Evolutionary conservation across 768 basidiomycete species (phyloP), one percentile per base, ranked within the genome.

Genomic region (Lyophyllum decastes): DNA sequence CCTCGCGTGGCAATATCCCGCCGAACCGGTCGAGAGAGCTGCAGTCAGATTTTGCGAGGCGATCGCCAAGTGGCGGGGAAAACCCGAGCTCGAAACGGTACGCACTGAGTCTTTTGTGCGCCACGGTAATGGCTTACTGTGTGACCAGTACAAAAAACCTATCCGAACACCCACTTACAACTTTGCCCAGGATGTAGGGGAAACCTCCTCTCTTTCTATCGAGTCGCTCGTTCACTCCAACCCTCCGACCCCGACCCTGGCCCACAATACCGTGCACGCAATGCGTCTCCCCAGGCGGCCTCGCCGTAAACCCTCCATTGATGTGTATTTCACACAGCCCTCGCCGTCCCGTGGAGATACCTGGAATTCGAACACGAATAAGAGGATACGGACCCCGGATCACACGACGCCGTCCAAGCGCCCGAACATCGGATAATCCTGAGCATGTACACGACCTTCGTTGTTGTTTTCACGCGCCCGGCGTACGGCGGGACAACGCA

Each of bases 11-110:
- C 83, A 85, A 63, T 94, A 87, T 67, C 90, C 92, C 27, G 86
- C 88, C 1, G 90, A 94, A 64, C 87, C 90, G 21, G 82, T 93
- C 16, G 92, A 94, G 66, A 80, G 90, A 19, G 86, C 88, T 26
- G 85, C 89, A 0, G 78, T 92, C 5, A 77, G 90, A 49, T 94
- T 90, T 66, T 92, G 87, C 65, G 92, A 94, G 67, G 90, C 90
- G 34, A 80, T 94, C 44, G 85, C 89, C 1, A 82, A 82, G 52
- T 94, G 92, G 92, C 76, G 91, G 63, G 92, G 92, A 2, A 90
- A 88, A 66, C 92, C 92, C 35, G 92, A 94, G 63, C 79, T 94
- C 8, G 89, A 91, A 72, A 88, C 86, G 2, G 90, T 90, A 58
- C 66, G 80, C 54, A 43, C 43, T 30, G 30, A 26, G 61, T 55